phyloP scores from a whole-genome alignment of 257 asterid genomes.

The Jacaranda copaia region DNA sequence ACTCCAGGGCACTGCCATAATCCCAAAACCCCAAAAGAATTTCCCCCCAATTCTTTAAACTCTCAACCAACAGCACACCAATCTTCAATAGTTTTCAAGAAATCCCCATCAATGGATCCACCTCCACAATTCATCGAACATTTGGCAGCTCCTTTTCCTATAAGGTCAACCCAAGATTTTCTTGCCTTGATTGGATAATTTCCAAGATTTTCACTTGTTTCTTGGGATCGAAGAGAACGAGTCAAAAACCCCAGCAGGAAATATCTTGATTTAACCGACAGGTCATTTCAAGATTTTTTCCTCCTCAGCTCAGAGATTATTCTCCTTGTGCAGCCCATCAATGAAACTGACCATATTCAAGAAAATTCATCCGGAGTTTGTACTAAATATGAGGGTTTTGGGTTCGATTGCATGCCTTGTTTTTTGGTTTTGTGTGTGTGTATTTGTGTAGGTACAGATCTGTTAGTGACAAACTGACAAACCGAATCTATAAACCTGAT shows the following conservation, averaged over 20 bases:
- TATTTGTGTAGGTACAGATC: no score
- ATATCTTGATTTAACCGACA: neutral
- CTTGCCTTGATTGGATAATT: conserved; percentile 2
- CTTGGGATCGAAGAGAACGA: conserved; percentile 8
- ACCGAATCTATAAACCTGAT: conserved; percentile 7
- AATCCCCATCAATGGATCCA: conserved; percentile 21
- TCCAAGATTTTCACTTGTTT: neutral
- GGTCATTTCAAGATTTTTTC: neutral
- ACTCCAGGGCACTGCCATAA: conserved; percentile 85
- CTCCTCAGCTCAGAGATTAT: neutral
- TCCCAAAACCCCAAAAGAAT: neutral
- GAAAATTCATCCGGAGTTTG: neutral
- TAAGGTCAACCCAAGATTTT: conserved; percentile 21
- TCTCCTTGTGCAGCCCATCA: neutral
- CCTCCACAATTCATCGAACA: conserved; percentile 25
- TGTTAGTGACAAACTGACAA: conserved; percentile 20
- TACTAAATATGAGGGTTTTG: neutral
- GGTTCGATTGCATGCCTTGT: neutral
- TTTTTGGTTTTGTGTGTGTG: neutral
- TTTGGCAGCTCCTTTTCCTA: conserved; percentile 3
- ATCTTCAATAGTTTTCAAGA: conserved; percentile 12
- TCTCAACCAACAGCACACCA: conserved; percentile 6
- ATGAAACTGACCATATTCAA: neutral
- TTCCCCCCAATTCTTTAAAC: neutral
- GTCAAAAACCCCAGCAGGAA: conserved; percentile 1